Evolutionary conservation across 108 stramenopile species (phyloP).

Genomic region (Conticribra weissflogii): DNA sequence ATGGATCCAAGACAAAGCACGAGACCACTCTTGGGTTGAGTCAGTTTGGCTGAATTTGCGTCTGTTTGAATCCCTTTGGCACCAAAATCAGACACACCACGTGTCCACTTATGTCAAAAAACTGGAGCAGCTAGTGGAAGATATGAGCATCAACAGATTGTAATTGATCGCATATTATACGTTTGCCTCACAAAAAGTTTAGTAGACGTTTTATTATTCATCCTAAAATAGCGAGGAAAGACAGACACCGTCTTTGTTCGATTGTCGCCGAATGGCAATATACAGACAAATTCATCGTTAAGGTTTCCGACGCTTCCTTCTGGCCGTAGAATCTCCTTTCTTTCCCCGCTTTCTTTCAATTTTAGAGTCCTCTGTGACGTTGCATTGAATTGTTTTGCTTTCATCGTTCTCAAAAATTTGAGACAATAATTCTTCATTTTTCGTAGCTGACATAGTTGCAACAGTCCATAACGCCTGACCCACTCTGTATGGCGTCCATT

Average conservation of each 20-base stretch:
- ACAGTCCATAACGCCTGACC: conserved; percentile 71
- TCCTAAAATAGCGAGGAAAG: too few relatives aligned
- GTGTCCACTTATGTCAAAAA: conserved; percentile 28
- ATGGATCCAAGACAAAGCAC: conserved; percentile 5
- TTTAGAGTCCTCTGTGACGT: too few relatives aligned
- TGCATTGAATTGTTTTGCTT: too few relatives aligned
- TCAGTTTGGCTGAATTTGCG: conserved; percentile 49
- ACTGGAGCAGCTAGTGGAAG: conserved; percentile 14
- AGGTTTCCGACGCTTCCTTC: too few relatives aligned
- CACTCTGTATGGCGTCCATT: conserved; percentile 64
- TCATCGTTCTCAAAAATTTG: conserved; percentile 7
- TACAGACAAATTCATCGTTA: too few relatives aligned
- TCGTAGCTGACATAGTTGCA: conserved; percentile 50
- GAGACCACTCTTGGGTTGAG: conserved; percentile 38
- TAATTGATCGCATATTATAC: too few relatives aligned
- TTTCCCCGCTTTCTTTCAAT: too few relatives aligned
- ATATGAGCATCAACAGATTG: background rate
- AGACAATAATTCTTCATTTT: conserved; percentile 19
- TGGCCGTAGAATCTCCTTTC: too few relatives aligned
- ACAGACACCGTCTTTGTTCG: too few relatives aligned
- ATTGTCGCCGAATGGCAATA: too few relatives aligned
- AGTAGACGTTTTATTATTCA: too few relatives aligned
- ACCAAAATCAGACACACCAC: conserved; percentile 21
- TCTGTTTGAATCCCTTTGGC: conserved; percentile 31
- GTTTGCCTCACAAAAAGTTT: too few relatives aligned